Evolutionary conservation across 2,329 filamentous ascomycete species (phyloP).

Genomic region (Calonectria hawksworthii): DNA sequence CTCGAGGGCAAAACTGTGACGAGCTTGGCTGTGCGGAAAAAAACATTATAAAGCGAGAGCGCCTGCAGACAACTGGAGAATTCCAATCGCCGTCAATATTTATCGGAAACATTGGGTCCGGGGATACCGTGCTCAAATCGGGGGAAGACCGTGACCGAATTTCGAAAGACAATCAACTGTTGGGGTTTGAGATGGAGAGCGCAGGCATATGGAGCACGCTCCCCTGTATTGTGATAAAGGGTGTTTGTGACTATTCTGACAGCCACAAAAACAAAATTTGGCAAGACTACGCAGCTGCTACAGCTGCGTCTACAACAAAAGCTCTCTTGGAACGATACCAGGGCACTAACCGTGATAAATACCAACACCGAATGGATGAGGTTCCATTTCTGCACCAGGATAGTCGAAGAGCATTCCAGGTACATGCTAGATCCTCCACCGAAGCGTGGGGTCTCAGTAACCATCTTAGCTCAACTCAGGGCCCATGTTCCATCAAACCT

Average conservation of each 20-base stretch:
- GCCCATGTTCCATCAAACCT: not conserved
- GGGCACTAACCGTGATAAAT: not conserved
- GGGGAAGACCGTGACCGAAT: slow-evolving; percentile 1
- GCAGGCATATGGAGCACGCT: slow-evolving; percentile 11
- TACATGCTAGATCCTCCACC: not conserved
- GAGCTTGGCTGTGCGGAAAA: slow-evolving; percentile 28
- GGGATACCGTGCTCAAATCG: slow-evolving; percentile 54
- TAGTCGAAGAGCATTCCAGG: not conserved
- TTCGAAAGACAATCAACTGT: not conserved
- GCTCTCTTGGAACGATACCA: not conserved
- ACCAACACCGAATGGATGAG: not conserved
- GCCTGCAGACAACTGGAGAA: slow-evolving; percentile 37
- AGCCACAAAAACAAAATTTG: slow-evolving; percentile 24
- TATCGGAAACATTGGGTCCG: slow-evolving; percentile 45
- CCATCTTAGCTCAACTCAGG: not conserved
- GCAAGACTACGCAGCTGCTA: slow-evolving; percentile 19
- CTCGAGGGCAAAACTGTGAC: slow-evolving; percentile 24
- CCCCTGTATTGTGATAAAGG: slow-evolving; percentile 20
- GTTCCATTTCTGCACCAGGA: not conserved
- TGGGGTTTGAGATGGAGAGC: slow-evolving; percentile 26
- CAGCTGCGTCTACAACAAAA: slow-evolving; percentile 8
- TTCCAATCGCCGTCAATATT: slow-evolving; percentile 43
- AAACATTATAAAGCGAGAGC: slow-evolving; percentile 38
- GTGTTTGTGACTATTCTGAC: slow-evolving; percentile 23
- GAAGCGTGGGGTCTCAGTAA: not conserved